Percentiles rank a stretch among this genome's conserved stretches.
Conservation (phyloP, 2,329 filamentous ascomycete genomes). For the Xylaria sp. region DNA sequence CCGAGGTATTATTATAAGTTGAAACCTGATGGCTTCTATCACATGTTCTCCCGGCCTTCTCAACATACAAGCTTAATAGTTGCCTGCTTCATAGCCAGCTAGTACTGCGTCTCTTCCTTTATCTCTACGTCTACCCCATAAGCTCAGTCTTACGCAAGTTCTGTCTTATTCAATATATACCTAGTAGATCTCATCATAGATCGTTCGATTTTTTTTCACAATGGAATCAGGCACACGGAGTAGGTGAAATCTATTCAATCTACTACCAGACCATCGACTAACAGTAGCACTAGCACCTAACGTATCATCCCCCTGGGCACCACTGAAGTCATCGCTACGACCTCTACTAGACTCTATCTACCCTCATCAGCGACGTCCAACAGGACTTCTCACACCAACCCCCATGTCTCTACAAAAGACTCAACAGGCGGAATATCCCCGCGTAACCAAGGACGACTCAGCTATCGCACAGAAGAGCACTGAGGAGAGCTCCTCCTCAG, state of each 20-base stretch:
- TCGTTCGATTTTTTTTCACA: slow-evolving; percentile 7
- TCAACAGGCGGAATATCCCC: slow-evolving; percentile 19
- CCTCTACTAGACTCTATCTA: slow-evolving; percentile 36
- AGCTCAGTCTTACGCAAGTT: slow-evolving; percentile 7
- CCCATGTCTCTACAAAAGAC: slow-evolving; percentile 28
- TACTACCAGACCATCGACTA: slow-evolving; percentile 7
- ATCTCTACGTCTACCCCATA: slow-evolving; percentile 12
- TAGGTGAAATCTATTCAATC: slow-evolving; percentile 10
- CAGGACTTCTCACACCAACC: slow-evolving; percentile 35
- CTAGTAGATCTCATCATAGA: slow-evolving; percentile 9
- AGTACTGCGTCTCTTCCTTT: not conserved
- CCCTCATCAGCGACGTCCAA: slow-evolving; percentile 36
- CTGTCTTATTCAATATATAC: slow-evolving; percentile 16
- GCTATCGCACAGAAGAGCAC: slow-evolving; percentile 20
- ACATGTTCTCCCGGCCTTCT: slow-evolving; percentile 26
- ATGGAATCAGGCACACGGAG: slow-evolving; percentile 34
- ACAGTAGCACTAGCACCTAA: slow-evolving; percentile 23
- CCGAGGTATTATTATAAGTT: slow-evolving; percentile 28
- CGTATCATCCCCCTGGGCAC: slow-evolving; percentile 36
- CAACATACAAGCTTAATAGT: slow-evolving; percentile 16
- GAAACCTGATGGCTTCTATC: slow-evolving; percentile 25
- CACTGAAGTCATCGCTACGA: slow-evolving; percentile 35
- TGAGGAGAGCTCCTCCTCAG: slow-evolving; percentile 37
- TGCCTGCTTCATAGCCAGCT: slow-evolving; percentile 9
- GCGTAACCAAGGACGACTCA: slow-evolving; percentile 16